Conservation (phyloP, 1,284 basidiomycete species). For the Trichosporon sp. region DNA sequence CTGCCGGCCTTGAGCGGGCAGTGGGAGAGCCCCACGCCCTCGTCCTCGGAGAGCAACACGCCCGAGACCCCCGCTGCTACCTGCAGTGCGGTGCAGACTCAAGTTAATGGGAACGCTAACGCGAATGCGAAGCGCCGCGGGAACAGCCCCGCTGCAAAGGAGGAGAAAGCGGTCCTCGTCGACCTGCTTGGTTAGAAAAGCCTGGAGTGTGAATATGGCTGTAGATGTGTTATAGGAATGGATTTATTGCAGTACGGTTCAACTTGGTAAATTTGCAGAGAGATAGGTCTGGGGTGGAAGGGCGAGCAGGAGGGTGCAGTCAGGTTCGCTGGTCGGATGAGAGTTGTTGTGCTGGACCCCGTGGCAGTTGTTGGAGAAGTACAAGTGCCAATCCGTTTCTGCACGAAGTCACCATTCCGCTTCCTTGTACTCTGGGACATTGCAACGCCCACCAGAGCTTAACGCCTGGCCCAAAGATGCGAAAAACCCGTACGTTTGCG, state of each 20-base stretch:
- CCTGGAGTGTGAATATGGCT: background rate
- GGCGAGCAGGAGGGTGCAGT: too few relatives aligned
- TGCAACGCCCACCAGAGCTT: too few relatives aligned
- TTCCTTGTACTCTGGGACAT: too few relatives aligned
- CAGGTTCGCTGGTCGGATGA: too few relatives aligned
- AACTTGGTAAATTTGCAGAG: too few relatives aligned
- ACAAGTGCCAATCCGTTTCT: too few relatives aligned
- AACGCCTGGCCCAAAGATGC: too few relatives aligned
- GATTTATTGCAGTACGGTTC: conserved; percentile 5
- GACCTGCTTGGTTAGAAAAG: conserved; percentile 9
- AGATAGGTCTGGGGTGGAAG: too few relatives aligned
- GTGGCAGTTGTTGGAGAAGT: too few relatives aligned
- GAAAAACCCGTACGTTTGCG: too few relatives aligned
- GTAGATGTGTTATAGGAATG: conserved; percentile 1
- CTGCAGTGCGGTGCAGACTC: background rate
- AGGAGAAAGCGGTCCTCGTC: conserved; percentile 21
- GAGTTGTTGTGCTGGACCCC: too few relatives aligned
- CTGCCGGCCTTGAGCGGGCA: background rate
- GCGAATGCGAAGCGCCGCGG: conserved; percentile 19
- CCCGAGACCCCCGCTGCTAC: background rate
- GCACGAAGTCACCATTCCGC: too few relatives aligned
- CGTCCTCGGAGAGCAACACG: background rate
- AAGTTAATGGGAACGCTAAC: background rate
- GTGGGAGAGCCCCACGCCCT: conserved; percentile 16
- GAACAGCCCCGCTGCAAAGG: conserved; percentile 15